A percentile compares a stretch with the other conserved stretches of the same genome.
These are phyloP conservation scores for Brassica nigra DNA, from an alignment of 345 rosid genomes.

Conservation along the genomic window DNA sequence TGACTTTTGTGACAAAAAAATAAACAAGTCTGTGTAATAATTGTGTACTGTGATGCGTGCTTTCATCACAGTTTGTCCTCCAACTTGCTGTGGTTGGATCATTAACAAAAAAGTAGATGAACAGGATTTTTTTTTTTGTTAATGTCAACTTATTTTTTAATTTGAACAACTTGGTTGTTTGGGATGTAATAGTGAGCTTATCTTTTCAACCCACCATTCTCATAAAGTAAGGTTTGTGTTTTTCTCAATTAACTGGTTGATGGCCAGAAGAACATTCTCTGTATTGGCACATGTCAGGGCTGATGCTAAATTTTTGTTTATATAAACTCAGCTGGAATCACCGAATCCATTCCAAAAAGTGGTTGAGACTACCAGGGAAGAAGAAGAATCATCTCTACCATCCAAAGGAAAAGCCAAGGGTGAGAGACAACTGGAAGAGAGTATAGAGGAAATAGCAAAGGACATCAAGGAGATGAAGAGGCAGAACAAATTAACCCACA, in stretches of 20 bases:
- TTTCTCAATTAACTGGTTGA: neutral
- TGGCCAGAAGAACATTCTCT: neutral
- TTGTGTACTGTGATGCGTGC: neutral
- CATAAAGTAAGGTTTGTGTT: neutral
- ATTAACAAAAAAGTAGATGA: conserved; percentile 1
- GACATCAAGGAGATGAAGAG: conserved; percentile 60
- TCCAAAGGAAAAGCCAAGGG: conserved; percentile 15
- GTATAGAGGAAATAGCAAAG: conserved; percentile 52
- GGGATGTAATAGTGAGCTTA: neutral
- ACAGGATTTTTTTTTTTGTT: neutral
- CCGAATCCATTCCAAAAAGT: conserved; percentile 24
- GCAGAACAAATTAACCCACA: conserved; percentile 73
- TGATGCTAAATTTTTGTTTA: neutral
- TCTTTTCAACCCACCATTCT: neutral
- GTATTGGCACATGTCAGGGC: neutral
- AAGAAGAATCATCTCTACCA: conserved; percentile 12
- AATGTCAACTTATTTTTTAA: no score
- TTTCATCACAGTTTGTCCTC: neutral
- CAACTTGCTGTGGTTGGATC: conserved; percentile 1
- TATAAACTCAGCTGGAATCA: conserved; percentile 52
- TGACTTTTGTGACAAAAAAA: neutral
- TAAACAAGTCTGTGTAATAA: neutral
- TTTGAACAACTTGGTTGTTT: neutral
- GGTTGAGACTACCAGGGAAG: conserved; percentile 20
- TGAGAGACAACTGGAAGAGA: conserved; percentile 10